Conservation (phyloP, 2,329 filamentous ascomycete species). For the Aspergillus sp. region DNA sequence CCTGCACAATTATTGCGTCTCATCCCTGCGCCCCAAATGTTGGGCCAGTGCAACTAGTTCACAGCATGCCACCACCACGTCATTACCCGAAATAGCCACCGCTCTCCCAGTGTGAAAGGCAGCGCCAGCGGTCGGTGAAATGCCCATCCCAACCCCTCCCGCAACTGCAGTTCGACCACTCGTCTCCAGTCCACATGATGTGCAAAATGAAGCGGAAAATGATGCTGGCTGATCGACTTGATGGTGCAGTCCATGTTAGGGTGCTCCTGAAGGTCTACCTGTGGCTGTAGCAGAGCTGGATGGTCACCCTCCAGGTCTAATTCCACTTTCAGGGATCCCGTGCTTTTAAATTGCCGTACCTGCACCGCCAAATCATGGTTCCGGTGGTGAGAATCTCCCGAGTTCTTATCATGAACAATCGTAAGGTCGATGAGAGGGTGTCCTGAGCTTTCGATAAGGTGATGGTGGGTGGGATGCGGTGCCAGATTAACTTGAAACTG, state of each 20-base stretch:
- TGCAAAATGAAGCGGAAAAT: slow-evolving; percentile 23
- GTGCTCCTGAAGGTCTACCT: slow-evolving; percentile 20
- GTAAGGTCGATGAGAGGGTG: slow-evolving; percentile 17
- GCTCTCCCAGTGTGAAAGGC: slow-evolving; percentile 17
- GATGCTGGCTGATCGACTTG: slow-evolving; percentile 20
- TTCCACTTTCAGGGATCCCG: slow-evolving; percentile 16
- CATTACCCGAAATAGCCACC: slow-evolving; percentile 17
- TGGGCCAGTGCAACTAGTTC: not conserved
- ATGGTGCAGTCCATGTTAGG: slow-evolving; percentile 22
- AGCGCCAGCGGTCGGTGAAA: slow-evolving; percentile 20
- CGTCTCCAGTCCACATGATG: slow-evolving; percentile 22
- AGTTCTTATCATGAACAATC: slow-evolving; percentile 13
- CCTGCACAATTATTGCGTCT: not conserved
- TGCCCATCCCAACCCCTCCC: slow-evolving; percentile 19
- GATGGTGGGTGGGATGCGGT: slow-evolving; percentile 8
- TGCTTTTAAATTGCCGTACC: slow-evolving; percentile 14
- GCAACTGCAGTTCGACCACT: slow-evolving; percentile 20
- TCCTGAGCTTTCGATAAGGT: slow-evolving; percentile 2
- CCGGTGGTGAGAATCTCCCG: not conserved
- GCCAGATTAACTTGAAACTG: slow-evolving; percentile 15
- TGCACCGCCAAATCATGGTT: slow-evolving; percentile 18
- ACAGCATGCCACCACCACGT: slow-evolving; percentile 18
- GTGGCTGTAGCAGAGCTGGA: slow-evolving; percentile 17
- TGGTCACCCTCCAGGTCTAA: slow-evolving; percentile 18
- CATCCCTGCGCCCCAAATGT: not conserved